Base-by-base conservation (phyloP, 2,329 filamentous ascomycete species). In the Xylaria sp. region DNA sequence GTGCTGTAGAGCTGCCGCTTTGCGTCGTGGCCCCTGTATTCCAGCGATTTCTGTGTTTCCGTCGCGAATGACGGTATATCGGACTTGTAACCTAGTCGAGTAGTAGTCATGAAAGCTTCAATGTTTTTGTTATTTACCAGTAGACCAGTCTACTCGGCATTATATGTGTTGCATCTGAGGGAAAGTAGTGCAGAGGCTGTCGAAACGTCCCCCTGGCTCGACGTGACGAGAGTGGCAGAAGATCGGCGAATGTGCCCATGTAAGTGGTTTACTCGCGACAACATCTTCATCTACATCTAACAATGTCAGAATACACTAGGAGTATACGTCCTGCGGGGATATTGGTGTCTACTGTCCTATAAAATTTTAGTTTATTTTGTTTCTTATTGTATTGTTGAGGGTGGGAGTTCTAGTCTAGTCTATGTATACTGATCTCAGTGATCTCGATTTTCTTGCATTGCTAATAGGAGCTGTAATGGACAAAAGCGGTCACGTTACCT, bases 1-100 rank as follows among this genome's bases (percentile, higher is more conserved):
- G 65, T 64, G 50, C 42, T 60, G 38, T 56, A 56, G 47, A 39
- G 55, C 55, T 64, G 5, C 61, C 44, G 15, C 60, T 29, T 38
- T 36, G 20, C 49, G 27, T 44, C 60, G 57, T 64, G 33, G 61
- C 50, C 33, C 17, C 20, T 27, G 27, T 31, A 50, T 36, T 59
- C 11, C 22, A 38, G 45, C 38, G 36, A 10, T 44, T 25, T 58
- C 27, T 20, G 45, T 39, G 9, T 55, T 45, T 31, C 7, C 17
- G 17, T 42, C 15, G 20, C 36, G 51, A 38, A 67, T 53, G 65
- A 49, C 45, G 27, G 38, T 66, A 50, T 59, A 6, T 36, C 10
- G 20, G 39, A 11, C 55, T 55, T 6, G 25, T 51, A 4, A 20
- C 15, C 39, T 56, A 7, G 39, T 33, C n/a, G 4, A 42, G 60